Evolutionary conservation across 495 filamentous ascomycete species (phyloP).

Genomic region (Lophiotrema nucula): DNA sequence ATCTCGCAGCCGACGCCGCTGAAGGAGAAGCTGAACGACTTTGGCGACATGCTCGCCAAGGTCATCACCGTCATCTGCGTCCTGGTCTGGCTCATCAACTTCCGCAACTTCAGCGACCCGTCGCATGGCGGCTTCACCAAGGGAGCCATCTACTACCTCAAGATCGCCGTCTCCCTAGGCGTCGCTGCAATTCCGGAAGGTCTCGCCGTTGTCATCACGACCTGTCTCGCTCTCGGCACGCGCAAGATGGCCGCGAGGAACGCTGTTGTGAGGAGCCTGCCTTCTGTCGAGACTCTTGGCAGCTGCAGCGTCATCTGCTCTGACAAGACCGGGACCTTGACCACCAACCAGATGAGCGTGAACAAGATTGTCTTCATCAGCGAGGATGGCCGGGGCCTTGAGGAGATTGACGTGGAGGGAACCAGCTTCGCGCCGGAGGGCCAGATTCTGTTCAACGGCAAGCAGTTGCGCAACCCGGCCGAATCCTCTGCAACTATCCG

Average conservation of each 20-base stretch:
- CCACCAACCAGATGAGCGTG: conserved; percentile 99
- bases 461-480: conserved; percentile 64
- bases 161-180: conserved; percentile 98
- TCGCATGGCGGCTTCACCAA: conserved; percentile 93
- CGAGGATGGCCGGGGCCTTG: conserved; percentile 67
- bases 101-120: conserved; percentile 92
- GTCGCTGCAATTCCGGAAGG: conserved; percentile 98
- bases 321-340: conserved; percentile 99
- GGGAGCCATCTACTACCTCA: conserved; percentile 98
- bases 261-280: conserved; percentile 90
- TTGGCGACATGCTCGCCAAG: conserved; percentile 94
- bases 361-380: conserved; percentile 84
- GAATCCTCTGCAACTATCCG: conserved; percentile 73
- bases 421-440: conserved; percentile 90
- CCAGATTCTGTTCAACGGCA: conserved; percentile 64
- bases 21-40: conserved; percentile 98
- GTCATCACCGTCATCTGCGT: conserved; percentile 97
- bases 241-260: conserved; percentile 99
- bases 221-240: conserved; percentile 90
- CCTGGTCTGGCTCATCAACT: conserved; percentile 97
- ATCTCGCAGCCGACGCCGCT: conserved; percentile 96
- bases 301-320: conserved; percentile 99
- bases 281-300: conserved; percentile 95
- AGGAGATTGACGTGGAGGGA: conserved; percentile 88
- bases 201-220: conserved; percentile 95